phyloP scores from a whole-genome alignment of 148 eudicot genomes.

The Vaccinium vitisidaea region DNA sequence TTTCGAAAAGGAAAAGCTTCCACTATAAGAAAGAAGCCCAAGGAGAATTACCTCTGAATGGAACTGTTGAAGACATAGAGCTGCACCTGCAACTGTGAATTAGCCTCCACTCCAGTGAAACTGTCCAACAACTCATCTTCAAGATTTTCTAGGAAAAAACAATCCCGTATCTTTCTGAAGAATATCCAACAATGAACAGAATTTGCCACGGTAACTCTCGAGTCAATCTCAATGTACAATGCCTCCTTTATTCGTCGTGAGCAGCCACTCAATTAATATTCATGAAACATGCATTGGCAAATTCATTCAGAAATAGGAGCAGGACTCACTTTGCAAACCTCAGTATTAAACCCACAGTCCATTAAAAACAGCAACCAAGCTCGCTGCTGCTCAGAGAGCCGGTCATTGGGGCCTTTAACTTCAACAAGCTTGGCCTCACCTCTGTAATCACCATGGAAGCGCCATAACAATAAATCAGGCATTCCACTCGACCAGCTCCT shows the following conservation, averaged over 20 bases:
- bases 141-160: not conserved
- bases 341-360: constrained; percentile 75
- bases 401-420: constrained; percentile 89
- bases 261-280: not conserved
- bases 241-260: constrained; percentile 22
- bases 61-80: not conserved
- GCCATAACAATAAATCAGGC: constrained; percentile 93
- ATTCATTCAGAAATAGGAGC: constrained; percentile 23
- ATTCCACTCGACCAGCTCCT: constrained; percentile 92
- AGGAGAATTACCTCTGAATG: not conserved
- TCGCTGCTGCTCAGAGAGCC: constrained; percentile 93
- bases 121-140: not conserved
- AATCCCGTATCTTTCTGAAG: not conserved
- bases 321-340: constrained; percentile 83
- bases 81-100: not conserved
- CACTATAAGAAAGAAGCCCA: not conserved
- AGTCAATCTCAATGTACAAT: constrained; percentile 15
- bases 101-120: not conserved
- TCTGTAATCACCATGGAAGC: constrained; percentile 61
- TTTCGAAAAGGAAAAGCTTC: not conserved
- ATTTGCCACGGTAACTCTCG: not conserved
- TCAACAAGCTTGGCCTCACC: constrained; percentile 98
- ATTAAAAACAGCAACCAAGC: constrained; percentile 86
- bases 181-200: not conserved
- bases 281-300: not conserved